Base-by-base conservation (phyloP, 2,329 filamentous ascomycete genomes). In the Paramyrothecium sp. region DNA sequence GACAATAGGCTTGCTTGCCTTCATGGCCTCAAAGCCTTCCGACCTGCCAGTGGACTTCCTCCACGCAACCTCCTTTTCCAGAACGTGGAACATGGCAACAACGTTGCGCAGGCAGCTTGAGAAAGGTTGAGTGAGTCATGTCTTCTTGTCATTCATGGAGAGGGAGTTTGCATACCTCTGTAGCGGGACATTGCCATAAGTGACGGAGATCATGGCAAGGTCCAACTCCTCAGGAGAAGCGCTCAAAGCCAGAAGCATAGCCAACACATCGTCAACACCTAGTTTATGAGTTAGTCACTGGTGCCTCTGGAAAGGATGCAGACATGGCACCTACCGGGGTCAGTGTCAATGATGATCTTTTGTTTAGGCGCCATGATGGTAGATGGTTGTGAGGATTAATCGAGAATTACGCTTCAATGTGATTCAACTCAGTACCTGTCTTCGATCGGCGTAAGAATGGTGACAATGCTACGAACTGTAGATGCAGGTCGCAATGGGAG, bases 301-400 rank as follows among this genome's bases (percentile, higher is more conserved):
- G 7, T 5, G 3, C 7, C 13, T 5, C 19, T 13, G 5, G n/a
- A 11, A 8, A 30, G 17, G 17, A 11, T 2, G 10, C n/a, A n/a
- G 17, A 5, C 12, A 2, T 2, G 26, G 34, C 3, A 63, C 72
- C 63, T 80, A 91, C 93, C 77, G 64, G 94, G 94, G 71, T 98
- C 95, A 2, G 94, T 98, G 71, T 99, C 95, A 67, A 99, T 95
- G 67, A 99, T 97, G 65, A 99, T 88, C 67, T 89, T 87, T 67
- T 84, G 86, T 65, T 85, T 86, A 26, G 87, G 83, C 56, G 85
- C 80, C 88, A 91, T 90, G 56, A 55, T 57, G 55, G 51, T 17
- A 38, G 7, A 20, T 16, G 49, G n/a, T 8, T 26, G n/a, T 19
- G n/a, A 23, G 11, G 11, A 23, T 23, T 23, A n/a, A 49, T 46